Conservation (phyloP, 2,329 filamentous ascomycete species). For the Diaporthe sp. region DNA sequence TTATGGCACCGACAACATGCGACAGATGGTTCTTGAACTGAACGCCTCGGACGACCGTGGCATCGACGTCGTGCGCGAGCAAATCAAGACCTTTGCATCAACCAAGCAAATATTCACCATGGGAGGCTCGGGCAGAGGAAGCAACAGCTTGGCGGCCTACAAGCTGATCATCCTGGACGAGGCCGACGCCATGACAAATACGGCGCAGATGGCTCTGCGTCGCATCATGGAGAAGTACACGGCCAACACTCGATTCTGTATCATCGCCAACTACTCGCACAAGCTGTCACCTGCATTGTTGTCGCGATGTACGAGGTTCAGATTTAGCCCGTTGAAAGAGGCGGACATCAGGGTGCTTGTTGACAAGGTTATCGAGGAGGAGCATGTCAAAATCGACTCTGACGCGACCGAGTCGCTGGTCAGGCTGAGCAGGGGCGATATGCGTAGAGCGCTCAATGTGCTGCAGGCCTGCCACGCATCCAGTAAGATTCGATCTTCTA, state of each 20-base stretch:
- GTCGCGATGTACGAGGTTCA: constrained; percentile 93
- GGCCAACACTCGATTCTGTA: constrained; percentile 95
- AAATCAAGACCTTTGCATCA: constrained; percentile 99
- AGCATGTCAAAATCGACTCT: constrained; percentile 84
- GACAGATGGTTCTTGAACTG: constrained; percentile 98
- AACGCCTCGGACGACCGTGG: constrained; percentile 98
- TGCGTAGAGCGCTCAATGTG: constrained; percentile 94
- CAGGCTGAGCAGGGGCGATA: constrained; percentile 91
- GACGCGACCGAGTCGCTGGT: constrained; percentile 89
- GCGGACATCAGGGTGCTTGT: constrained; percentile 87
- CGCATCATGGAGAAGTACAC: constrained; percentile 99
- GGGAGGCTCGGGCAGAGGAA: constrained; percentile 62
- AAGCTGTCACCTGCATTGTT: constrained; percentile 94
- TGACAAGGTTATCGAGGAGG: constrained; percentile 89
- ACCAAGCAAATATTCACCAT: constrained; percentile 95
- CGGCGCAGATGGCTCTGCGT: constrained; percentile 96
- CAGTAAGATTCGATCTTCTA: constrained; percentile 65
- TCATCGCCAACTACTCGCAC: constrained; percentile 99
- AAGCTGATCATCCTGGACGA: constrained; percentile 99
- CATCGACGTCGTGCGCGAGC: constrained; percentile 97
- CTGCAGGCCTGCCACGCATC: constrained; percentile 97
- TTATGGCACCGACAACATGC: constrained; percentile 92
- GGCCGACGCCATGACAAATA: constrained; percentile 99
- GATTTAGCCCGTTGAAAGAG: constrained; percentile 94
- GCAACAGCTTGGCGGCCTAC: constrained; percentile 76